phyloP scores from a whole-genome alignment of 768 basidiomycete species.

The Suillus subluteus region DNA sequence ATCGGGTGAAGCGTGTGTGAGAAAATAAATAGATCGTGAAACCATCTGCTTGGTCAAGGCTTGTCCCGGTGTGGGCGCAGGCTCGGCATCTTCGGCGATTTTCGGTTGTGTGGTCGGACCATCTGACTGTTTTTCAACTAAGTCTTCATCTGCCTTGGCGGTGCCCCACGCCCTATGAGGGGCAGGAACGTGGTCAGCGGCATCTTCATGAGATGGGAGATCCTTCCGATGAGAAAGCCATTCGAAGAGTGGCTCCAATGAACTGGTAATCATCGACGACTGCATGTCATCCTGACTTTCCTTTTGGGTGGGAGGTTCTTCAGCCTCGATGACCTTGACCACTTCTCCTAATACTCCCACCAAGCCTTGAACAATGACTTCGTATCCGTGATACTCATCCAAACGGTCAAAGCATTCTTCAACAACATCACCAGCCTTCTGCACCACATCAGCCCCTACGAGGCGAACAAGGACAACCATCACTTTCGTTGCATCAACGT shows the following conservation, averaged over 20 bases:
- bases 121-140: constrained; percentile 24
- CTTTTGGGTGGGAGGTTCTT: constrained; percentile 40
- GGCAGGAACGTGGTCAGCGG: constrained; percentile 58
- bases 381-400: constrained; percentile 96
- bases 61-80: constrained; percentile 71
- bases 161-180: constrained; percentile 63
- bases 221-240: constrained; percentile 64
- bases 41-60: constrained; percentile 83
- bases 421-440: constrained; percentile 90
- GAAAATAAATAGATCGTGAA: constrained; percentile 83
- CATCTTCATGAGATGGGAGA: constrained; percentile 40
- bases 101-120: constrained; percentile 17
- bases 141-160: constrained; percentile 27
- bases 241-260: constrained; percentile 55
- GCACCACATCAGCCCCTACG: constrained; percentile 85
- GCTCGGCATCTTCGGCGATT: constrained; percentile 41
- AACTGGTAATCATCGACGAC: constrained; percentile 32
- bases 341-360: constrained; percentile 88
- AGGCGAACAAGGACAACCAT: constrained; percentile 83
- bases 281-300: constrained; percentile 18
- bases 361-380: constrained; percentile 81
- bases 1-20: constrained; percentile 86
- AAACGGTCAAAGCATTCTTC: constrained; percentile 97
- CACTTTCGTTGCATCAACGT: constrained; percentile 88
- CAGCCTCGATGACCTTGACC: constrained; percentile 71